Conservation (phyloP, 2,329 filamentous ascomycete species). For the Aspergillus quadrilineatus region DNA sequence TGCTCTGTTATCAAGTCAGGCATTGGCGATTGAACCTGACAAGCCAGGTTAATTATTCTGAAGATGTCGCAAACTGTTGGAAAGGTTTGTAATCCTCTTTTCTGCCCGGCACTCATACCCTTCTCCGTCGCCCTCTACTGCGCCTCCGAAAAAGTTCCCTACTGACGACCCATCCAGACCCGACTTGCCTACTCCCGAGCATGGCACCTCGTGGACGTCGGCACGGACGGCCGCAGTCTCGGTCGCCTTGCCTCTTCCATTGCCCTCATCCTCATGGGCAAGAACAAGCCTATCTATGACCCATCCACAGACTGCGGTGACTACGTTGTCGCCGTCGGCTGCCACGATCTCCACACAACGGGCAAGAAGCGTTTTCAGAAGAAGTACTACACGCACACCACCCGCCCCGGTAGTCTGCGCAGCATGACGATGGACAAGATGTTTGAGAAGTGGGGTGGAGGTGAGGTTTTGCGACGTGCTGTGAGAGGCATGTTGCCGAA, state of each 20-base stretch:
- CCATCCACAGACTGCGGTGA: slow-evolving; percentile 98
- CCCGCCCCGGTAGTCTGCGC: slow-evolving; percentile 80
- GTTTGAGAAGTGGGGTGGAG: slow-evolving; percentile 90
- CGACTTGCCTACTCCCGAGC: slow-evolving; percentile 92
- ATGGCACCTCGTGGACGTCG: slow-evolving; percentile 87
- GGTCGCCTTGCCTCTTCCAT: slow-evolving; percentile 87
- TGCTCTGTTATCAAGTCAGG: background rate
- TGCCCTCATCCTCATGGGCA: slow-evolving; percentile 88
- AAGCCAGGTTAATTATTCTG: background rate
- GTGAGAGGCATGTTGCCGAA: slow-evolving; percentile 98
- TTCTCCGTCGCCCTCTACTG: background rate
- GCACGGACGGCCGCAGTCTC: slow-evolving; percentile 71
- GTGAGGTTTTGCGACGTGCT: slow-evolving; percentile 85
- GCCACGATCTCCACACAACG: slow-evolving; percentile 80
- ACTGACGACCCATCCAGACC: slow-evolving; percentile 58
- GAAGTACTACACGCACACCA: slow-evolving; percentile 92
- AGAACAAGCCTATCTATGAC: slow-evolving; percentile 97
- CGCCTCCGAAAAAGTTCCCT: background rate
- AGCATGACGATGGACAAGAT: slow-evolving; percentile 91
- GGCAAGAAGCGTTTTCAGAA: slow-evolving; percentile 93
- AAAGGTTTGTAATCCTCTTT: slow-evolving; percentile 33
- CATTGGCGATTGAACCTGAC: background rate
- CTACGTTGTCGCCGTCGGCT: slow-evolving; percentile 94
- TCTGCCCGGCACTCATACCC: background rate
- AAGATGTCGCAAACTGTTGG: slow-evolving; percentile 47